phyloP scores from a whole-genome alignment of 352 stramenopile species.

The Phytophthora pini region DNA sequence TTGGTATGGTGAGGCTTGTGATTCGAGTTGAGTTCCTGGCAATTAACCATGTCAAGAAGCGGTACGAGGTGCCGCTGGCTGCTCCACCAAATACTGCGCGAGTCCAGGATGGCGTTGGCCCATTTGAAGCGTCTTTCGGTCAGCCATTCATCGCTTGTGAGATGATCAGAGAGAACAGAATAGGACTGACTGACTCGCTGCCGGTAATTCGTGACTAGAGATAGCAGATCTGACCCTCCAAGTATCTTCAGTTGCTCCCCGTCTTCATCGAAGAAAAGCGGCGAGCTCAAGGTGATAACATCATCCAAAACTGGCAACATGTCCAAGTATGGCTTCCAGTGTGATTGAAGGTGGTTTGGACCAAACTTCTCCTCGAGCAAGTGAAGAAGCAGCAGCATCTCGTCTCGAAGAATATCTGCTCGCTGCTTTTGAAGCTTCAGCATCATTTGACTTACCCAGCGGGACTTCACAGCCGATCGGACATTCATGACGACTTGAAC shows the following conservation, averaged over 20 bases:
- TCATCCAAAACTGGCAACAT: constrained; percentile 63
- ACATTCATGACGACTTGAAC: constrained; percentile 71
- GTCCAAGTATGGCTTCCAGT: constrained; percentile 89
- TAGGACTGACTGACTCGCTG: constrained; percentile 25
- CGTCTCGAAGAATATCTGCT: constrained; percentile 40
- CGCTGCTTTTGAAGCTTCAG: constrained; percentile 16
- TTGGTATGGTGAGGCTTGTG: constrained; percentile 65
- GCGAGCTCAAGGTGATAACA: constrained; percentile 32
- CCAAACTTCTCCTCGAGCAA: constrained; percentile 87
- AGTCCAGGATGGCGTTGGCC: constrained; percentile 90
- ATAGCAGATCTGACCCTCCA: constrained; percentile 48
- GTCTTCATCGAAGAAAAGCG: constrained; percentile 56
- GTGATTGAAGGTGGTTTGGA: constrained; percentile 37
- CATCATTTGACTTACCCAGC: constrained; percentile 47
- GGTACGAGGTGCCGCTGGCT: constrained; percentile 91
- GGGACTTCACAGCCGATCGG: constrained; percentile 56
- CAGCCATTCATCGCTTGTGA: constrained; percentile 48
- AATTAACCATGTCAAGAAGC: constrained; percentile 96
- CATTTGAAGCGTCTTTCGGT: constrained; percentile 74
- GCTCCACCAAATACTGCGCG: constrained; percentile 94
- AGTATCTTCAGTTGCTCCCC: constrained; percentile 65
- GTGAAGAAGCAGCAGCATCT: constrained; percentile 72
- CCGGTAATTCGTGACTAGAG: constrained; percentile 48
- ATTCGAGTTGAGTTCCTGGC: constrained; percentile 47
- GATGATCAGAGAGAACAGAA: constrained; percentile 8